Conservation (phyloP, 768 basidiomycete genomes). For the Suillus hirtellus region DNA sequence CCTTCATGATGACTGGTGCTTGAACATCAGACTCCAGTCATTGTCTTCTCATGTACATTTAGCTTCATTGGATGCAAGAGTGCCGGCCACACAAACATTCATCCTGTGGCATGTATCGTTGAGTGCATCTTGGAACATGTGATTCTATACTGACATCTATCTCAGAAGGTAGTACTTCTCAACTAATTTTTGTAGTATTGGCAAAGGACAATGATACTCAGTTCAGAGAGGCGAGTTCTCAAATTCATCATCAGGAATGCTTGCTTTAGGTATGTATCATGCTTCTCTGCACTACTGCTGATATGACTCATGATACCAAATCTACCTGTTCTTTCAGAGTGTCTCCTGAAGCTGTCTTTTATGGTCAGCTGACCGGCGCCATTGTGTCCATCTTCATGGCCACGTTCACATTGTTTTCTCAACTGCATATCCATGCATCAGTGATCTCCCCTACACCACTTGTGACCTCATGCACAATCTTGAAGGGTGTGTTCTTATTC, state of each 20-base stretch:
- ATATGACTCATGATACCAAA: slow-evolving; percentile 71
- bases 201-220: slow-evolving; percentile 43
- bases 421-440: slow-evolving; percentile 61
- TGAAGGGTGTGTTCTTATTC: slow-evolving; percentile 19
- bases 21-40: slow-evolving; percentile 25
- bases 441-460: slow-evolving; percentile 16
- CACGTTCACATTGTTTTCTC: slow-evolving; percentile 62
- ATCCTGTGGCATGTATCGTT: slow-evolving; percentile 58
- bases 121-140: neutral
- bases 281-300: slow-evolving; percentile 27
- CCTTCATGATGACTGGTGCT: neutral
- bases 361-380: slow-evolving; percentile 58
- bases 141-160: neutral
- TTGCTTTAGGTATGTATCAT: slow-evolving; percentile 19
- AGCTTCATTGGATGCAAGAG: slow-evolving; percentile 69
- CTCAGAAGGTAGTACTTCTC: slow-evolving; percentile 44
- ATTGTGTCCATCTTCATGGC: slow-evolving; percentile 62
- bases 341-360: slow-evolving; percentile 63
- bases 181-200: slow-evolving; percentile 64
- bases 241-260: slow-evolving; percentile 27
- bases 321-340: slow-evolving; percentile 66
- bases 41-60: slow-evolving; percentile 63
- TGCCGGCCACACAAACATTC: slow-evolving; percentile 59
- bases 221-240: slow-evolving; percentile 19
- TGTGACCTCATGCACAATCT: slow-evolving; percentile 26